These are phyloP conservation scores for Stereocaulon alpinum DNA, from an alignment of 495 filamentous ascomycete genomes.

Conservation along the genomic window DNA sequence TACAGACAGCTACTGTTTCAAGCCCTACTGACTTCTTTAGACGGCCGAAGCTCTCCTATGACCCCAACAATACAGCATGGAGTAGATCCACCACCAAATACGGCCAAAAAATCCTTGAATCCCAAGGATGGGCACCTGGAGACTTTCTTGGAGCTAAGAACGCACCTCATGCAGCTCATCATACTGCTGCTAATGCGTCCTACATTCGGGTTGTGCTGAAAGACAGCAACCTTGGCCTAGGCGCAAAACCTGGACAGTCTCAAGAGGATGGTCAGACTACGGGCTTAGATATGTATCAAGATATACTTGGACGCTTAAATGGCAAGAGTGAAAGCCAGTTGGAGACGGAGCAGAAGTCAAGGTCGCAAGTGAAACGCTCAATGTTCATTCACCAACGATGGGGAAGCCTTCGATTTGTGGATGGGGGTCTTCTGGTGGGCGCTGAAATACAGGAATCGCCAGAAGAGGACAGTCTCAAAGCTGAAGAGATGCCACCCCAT, in stretches of 20 bases:
- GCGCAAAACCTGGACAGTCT: slow-evolving; percentile 57
- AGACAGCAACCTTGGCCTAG: slow-evolving; percentile 82
- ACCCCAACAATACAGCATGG: slow-evolving; percentile 94
- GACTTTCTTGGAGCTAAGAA: slow-evolving; percentile 64
- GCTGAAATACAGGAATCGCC: not conserved
- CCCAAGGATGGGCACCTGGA: slow-evolving; percentile 86
- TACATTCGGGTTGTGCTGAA: slow-evolving; percentile 73
- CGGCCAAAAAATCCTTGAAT: slow-evolving; percentile 74
- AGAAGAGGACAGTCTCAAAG: not conserved
- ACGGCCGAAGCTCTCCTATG: slow-evolving; percentile 68
- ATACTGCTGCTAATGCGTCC: slow-evolving; percentile 64
- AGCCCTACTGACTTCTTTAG: slow-evolving; percentile 35
- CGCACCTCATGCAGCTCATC: slow-evolving; percentile 58
- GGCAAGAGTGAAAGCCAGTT: slow-evolving; percentile 65
- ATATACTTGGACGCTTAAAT: slow-evolving; percentile 77
- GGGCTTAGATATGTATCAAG: slow-evolving; percentile 74
- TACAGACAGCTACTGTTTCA: not conserved
- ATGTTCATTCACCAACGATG: slow-evolving; percentile 59
- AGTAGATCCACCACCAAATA: slow-evolving; percentile 67
- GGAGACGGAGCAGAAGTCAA: slow-evolving; percentile 49
- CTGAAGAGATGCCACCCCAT: not conserved
- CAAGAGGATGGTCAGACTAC: slow-evolving; percentile 56
- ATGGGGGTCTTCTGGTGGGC: slow-evolving; percentile 56
- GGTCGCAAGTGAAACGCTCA: slow-evolving; percentile 53
- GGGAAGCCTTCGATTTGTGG: slow-evolving; percentile 69